Base-by-base conservation (phyloP, 139 green algal species). In the Pleodorina starrii region DNA sequence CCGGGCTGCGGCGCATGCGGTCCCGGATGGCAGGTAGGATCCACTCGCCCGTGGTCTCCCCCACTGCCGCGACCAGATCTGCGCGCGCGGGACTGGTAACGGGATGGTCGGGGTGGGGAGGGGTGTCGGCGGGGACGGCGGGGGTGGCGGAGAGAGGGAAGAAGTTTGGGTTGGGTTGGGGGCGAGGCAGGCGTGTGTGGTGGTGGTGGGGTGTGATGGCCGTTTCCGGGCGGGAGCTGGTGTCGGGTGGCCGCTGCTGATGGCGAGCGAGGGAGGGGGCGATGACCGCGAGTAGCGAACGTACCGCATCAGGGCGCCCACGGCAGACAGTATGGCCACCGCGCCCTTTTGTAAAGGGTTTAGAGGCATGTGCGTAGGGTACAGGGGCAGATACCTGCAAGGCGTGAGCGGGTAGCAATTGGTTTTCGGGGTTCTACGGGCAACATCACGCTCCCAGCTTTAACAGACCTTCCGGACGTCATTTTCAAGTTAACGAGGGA, bases 11-110 rank as follows among this genome's bases (percentile, higher is more conserved):
- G 32, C 72, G 77, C 97, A 99, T 99, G 54, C 96, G 93, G 0
- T 93, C 73, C 0, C 91, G 86, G 90, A 99, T 76, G 63, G 51
- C 9, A 7, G 60, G 44, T 9, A 98, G 73, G 3, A 95, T 92
- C 42, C 46, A 76, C 27, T 60, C 71, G 38, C 93, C 94, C 44
- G 93, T 97, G 2, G 95, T 97, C 79, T 99, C 97, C 0, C 95
- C 96, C 23, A 96, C 93, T 5, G 95, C 93, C 10, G 95, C 96
- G 10, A 99, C 97, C 42, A 99, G 91, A 84, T 99, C 97, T 1
- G 89, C 97, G 0, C 97, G 90, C 5, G 85, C 81, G 17, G 95
- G 95, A 57, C 94, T 96, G 88, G 43, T 11, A 59, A 2, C 46
- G 54, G 54, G 2, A 4, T 9, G n/a, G n/a, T n/a, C n/a, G n/a